Percentiles rank a stretch among this genome's conserved stretches.
Evolutionary conservation across 2,329 filamentous ascomycete genomes (phyloP).

Genomic region (Dendrostoma leiphaemia): DNA sequence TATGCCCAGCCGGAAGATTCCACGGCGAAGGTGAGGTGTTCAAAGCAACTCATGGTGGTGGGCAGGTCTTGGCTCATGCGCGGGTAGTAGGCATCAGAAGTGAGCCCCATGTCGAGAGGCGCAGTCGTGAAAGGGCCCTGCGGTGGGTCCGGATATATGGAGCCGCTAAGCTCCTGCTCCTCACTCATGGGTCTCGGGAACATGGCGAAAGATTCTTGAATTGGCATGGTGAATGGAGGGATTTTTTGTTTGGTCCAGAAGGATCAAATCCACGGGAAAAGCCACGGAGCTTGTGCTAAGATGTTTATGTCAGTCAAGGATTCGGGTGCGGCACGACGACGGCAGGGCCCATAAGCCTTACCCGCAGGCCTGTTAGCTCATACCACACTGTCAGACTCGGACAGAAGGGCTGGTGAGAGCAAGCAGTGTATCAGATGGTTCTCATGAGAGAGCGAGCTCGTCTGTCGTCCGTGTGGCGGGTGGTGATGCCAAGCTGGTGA

Average conservation of each 20-base stretch:
- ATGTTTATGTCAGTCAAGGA: conserved; percentile 7
- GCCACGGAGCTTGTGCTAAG: conserved; percentile 9
- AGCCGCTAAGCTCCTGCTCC: conserved; percentile 38
- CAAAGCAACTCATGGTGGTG: conserved; percentile 41
- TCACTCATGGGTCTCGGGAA: conserved; percentile 22
- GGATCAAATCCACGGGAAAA: background rate
- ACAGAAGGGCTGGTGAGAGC: background rate
- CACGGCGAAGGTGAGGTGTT: conserved; percentile 44
- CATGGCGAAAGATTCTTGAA: conserved; percentile 26
- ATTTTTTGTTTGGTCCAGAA: no score
- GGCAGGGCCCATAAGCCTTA: conserved; percentile 9
- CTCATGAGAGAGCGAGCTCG: no score
- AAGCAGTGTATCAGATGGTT: no score
- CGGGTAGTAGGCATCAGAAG: conserved; percentile 45
- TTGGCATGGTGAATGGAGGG: conserved; percentile 22
- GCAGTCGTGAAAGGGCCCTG: conserved; percentile 39
- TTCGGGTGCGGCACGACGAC: background rate
- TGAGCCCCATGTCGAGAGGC: conserved; percentile 47
- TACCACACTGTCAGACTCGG: conserved; percentile 8
- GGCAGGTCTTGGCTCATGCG: conserved; percentile 39
- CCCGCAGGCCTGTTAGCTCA: conserved; percentile 11
- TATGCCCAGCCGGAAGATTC: conserved; percentile 45
- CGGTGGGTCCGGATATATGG: conserved; percentile 44
- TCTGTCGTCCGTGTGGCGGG: background rate
- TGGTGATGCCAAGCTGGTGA: background rate